These are phyloP conservation scores for Yarrowia bubula DNA, from an alignment of 805 yeast species.

Conservation along the genomic window DNA sequence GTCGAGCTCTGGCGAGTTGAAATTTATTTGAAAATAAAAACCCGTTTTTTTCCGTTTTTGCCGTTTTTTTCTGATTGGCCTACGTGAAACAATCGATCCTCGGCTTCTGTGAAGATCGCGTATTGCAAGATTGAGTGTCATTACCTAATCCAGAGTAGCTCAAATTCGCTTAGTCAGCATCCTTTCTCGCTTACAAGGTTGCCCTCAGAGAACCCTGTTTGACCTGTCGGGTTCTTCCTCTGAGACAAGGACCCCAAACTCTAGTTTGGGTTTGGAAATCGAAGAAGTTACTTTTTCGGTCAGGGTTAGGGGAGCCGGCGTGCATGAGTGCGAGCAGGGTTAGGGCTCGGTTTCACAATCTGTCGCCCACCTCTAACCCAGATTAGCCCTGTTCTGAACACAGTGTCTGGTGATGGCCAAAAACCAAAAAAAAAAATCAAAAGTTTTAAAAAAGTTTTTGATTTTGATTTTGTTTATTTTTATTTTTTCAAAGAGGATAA, in stretches of 20 bases:
- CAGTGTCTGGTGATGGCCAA: conserved; percentile 2
- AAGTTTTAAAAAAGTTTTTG: too few species aligned
- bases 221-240: not conserved
- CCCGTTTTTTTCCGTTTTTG: too few species aligned
- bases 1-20: too few species aligned
- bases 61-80: too few species aligned
- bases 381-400: not conserved
- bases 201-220: not conserved
- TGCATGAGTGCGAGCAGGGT: not conserved
- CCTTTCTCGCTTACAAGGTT: not conserved
- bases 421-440: not conserved
- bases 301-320: not conserved
- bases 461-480: too few species aligned
- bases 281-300: not conserved
- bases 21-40: too few species aligned
- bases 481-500: too few species aligned
- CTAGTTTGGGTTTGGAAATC: not conserved
- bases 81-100: too few species aligned
- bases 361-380: not conserved
- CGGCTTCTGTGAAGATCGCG: too few species aligned
- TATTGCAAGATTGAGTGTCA: too few species aligned
- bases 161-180: not conserved
- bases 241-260: not conserved
- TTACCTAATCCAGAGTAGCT: too few species aligned
- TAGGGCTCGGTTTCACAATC: conserved; percentile 7